Evolutionary conservation across 2,329 filamentous ascomycete species (phyloP), one percentile per base, ranked within the genome.

Genomic region (Phialemoniopsis sp.): DNA sequence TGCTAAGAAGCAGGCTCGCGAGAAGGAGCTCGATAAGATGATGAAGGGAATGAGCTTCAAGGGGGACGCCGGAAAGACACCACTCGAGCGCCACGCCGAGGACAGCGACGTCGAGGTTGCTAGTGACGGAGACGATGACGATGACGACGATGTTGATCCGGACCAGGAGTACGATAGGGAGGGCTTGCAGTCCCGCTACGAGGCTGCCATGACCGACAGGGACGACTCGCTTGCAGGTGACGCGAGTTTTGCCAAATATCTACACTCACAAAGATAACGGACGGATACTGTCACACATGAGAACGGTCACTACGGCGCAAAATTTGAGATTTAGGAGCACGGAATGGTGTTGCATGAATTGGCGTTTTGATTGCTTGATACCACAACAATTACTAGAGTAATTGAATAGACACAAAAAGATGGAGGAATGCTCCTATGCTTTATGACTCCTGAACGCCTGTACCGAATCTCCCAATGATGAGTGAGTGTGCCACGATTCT

Each of bases 21-120:
- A 95, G 54, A 79, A 84, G 54, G 90, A 98, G 60, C 67, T 98
- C 19, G 87, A 87, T 44, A 89, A 88, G 68, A 80, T 98, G 71
- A 95, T 98, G 89, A 85, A 85, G 58, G 91, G 93, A 51, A 95
- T 98, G 87, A 40, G 69, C 69, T 3, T 70, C 76, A 47, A 63
- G 34, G 39, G 35, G 6, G 36, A 39, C n/a, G 32, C 37, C 19
- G 32, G 26, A 8, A 35, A 34, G 17, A 32, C 37, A 5, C 32
- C 26, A 16, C 29, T 39, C 26, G 37, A 32, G 6, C 31, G 32
- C 26, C 28, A 28, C 32, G 37, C 34, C 13, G 37, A 39, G 13
- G 67, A 71, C 15, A 64, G 72, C 63, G 44, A 73, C 30, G 37
- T 48, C n/a, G 69, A 65, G 5, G 58, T 64, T 44, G 63, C 57